Base-by-base conservation (phyloP, 805 yeast species). In the Saccharomyces paradoxus region DNA sequence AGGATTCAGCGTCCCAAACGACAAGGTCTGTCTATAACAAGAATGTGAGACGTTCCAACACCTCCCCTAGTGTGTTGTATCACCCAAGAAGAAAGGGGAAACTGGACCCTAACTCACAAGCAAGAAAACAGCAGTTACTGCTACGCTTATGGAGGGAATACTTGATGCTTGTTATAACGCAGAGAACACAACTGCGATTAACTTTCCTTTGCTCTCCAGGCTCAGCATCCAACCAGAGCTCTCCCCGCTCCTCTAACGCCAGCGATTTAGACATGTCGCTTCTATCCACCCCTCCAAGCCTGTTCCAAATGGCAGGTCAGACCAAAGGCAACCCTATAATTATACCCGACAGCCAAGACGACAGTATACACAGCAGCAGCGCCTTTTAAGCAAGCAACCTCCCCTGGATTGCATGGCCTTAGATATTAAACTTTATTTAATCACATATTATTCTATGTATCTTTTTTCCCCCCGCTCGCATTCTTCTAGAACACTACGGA, bases 131-230 rank as follows among this genome's bases (percentile, higher is more conserved):
- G 44, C 44, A 37, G 24, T 24, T 37, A 31, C 49, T 50, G 22
- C 24, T 47, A 4, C 56, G 59, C 0, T 37, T 73, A 1, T 73
- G 77, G 77, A 66, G 61, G 47, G 50, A 66, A 49, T 73, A 73
- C 52, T 51, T 72, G 32, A 58, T 61, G 48, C 53, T 64, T 12
- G 68, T 70, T n/a, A 59, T 73, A n/a, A 60, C 64, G 0, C 66
- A 64, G 48, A 60, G 77, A 52, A 64, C 71, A 14, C 58, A 61
- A 21, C 60, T 74, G 61, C 62, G 76, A 55, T 22, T 71, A 4
- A 52, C 61, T 1, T 50, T 59, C 28, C 50, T 46, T 48, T 37
- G 24, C 44, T 37, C 44, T 10, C 44, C 44, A 9, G 44, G 24
- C 8, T 17, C 44, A 21, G 17, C 22, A 21, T 37, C 44, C 12